Percentiles rank a stretch among this genome's conserved stretches.
Evolutionary conservation across 305 asterid genomes (phyloP).

Genomic region (Fraxinus latifolia): DNA sequence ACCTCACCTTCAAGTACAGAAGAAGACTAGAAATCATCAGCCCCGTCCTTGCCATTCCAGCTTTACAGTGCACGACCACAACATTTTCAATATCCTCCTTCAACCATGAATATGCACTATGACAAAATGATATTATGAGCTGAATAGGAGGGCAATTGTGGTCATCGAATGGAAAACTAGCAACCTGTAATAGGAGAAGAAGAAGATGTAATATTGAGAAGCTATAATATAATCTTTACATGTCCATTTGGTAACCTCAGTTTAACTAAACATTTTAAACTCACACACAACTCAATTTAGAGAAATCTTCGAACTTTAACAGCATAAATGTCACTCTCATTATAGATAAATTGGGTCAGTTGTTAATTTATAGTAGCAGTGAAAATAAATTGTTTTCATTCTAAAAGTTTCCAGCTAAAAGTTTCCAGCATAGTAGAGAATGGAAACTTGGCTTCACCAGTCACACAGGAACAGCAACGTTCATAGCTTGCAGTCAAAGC

Average conservation of each 20-base stretch:
- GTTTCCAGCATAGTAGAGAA: not conserved
- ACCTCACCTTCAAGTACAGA: slow-evolving; percentile 69
- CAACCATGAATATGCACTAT: slow-evolving; percentile 98
- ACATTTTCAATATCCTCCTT: slow-evolving; percentile 98
- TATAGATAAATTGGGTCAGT: not conserved
- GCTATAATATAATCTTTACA: slow-evolving; percentile 11
- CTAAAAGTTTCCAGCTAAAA: not conserved
- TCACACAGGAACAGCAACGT: not conserved
- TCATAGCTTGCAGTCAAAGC: not conserved
- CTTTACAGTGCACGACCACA: slow-evolving; percentile 98
- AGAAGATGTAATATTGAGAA: not conserved
- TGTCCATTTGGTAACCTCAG: not conserved
- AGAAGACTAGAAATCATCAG: slow-evolving; percentile 98
- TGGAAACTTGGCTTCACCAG: not conserved
- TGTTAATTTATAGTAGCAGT: not conserved
- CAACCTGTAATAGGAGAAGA: slow-evolving; percentile 55
- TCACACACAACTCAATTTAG: not conserved
- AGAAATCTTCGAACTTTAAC: not conserved
- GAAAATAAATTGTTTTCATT: not conserved
- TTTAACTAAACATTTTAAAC: not conserved
- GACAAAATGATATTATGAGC: slow-evolving; percentile 87
- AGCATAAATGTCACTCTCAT: not conserved
- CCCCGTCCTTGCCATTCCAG: slow-evolving; percentile 99
- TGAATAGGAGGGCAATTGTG: slow-evolving; percentile 97
- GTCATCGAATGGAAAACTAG: slow-evolving; percentile 94